A percentile compares a stretch with the other conserved stretches of the same genome.
These are phyloP conservation scores for Sporothrix sp. DNA, from an alignment of 2,329 filamentous ascomycete genomes.

Conservation along the genomic window DNA sequence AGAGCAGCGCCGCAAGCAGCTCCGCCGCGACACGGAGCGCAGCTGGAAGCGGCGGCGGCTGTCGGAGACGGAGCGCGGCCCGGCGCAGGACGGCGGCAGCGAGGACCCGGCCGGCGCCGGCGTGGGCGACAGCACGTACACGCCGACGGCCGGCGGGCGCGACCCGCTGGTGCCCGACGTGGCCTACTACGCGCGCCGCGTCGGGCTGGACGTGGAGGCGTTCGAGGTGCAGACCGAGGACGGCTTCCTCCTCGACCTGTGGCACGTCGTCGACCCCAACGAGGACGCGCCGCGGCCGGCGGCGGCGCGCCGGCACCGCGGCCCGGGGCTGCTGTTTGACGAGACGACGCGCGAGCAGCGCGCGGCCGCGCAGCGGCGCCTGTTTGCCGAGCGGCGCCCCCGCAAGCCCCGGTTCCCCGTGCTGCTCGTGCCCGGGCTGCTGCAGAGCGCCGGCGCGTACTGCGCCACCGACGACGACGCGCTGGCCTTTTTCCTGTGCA, in stretches of 20 bases:
- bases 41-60: constrained; percentile 48
- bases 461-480: constrained; percentile 85
- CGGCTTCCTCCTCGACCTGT: constrained; percentile 79
- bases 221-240: constrained; percentile 88
- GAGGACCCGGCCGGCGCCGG: constrained; percentile 25
- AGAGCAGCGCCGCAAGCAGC: constrained; percentile 50
- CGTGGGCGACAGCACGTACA: constrained; percentile 38
- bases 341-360: constrained; percentile 22
- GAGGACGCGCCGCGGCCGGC: constrained; percentile 50
- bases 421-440: constrained; percentile 74
- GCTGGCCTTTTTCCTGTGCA: constrained; percentile 84
- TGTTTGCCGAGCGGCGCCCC: constrained; percentile 1
- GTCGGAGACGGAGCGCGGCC: constrained; percentile 25
- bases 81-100: constrained; percentile 27
- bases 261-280: constrained; percentile 79
- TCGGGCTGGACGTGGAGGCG: constrained; percentile 76
- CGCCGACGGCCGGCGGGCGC: constrained; percentile 67
- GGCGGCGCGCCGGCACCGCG: constrained; percentile 42
- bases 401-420: constrained; percentile 61
- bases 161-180: constrained; percentile 73
- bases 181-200: constrained; percentile 74
- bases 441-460: constrained; percentile 82
- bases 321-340: constrained; percentile 52
- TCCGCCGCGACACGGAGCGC: constrained; percentile 47
- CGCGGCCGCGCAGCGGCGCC: constrained; percentile 6